A percentile compares a stretch with the other conserved stretches of the same genome.
These are phyloP conservation scores for Poterioochromonas sp. DNA, from an alignment of 352 stramenopile species.

Conservation along the genomic window DNA sequence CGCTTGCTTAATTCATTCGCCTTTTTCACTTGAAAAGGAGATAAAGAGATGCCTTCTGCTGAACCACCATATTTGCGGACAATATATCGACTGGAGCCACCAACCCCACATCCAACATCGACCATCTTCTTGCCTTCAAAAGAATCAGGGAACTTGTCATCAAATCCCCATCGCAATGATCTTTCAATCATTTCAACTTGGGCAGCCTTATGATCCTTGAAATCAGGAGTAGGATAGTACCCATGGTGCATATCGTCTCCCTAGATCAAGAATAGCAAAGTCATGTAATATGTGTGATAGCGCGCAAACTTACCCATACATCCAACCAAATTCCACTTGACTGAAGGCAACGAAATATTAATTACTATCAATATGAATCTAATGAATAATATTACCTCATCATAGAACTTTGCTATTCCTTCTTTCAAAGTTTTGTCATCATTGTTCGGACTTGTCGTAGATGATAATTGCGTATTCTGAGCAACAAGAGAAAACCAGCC, in stretches of 20 bases:
- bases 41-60: constrained; percentile 63
- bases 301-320: constrained; percentile 51
- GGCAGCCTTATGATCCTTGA: constrained; percentile 41
- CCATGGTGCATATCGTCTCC: constrained; percentile 68
- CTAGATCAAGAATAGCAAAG: constrained; percentile 38
- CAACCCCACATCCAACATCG: constrained; percentile 68
- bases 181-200: constrained; percentile 70
- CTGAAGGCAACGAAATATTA: not conserved
- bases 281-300: constrained; percentile 13
- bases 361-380: not conserved
- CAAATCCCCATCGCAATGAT: constrained; percentile 56
- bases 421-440: constrained; percentile 50
- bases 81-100: constrained; percentile 61
- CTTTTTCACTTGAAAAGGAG: constrained; percentile 57
- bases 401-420: constrained; percentile 72
- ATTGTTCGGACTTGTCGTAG: not conserved
- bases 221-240: constrained; percentile 56
- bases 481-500: too few species aligned
- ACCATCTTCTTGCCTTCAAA: constrained; percentile 40
- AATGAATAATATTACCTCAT: constrained; percentile 42
- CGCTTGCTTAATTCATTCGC: constrained; percentile 59
- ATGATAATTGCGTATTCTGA: too few species aligned
- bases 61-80: constrained; percentile 54
- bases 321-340: constrained; percentile 67
- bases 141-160: not conserved